Evolutionary conservation across 441 rosid species (phyloP).

Genomic region (Brassica hybrid): DNA sequence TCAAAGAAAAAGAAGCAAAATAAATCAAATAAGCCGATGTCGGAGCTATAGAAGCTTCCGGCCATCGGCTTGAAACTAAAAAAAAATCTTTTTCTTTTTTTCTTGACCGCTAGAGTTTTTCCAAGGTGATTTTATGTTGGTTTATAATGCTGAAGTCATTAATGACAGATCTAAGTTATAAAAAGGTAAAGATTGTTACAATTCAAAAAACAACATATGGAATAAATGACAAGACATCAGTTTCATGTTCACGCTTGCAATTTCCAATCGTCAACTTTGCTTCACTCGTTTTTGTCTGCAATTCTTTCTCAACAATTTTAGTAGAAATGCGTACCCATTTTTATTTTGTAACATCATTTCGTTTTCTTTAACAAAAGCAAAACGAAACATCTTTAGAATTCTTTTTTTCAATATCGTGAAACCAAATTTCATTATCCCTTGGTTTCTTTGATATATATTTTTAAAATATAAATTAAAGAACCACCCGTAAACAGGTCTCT

Average conservation of each 20-base stretch:
- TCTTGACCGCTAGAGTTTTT: too few species aligned
- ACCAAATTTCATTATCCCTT: neutral
- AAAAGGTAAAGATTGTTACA: conserved; percentile 27
- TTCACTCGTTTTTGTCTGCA: conserved; percentile 41
- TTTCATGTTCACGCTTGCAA: conserved; percentile 34
- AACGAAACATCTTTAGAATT: neutral
- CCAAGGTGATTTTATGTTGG: too few species aligned
- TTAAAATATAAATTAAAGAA: too few species aligned
- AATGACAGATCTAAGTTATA: conserved; percentile 2
- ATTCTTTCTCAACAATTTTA: conserved; percentile 9
- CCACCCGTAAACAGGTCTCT: too few species aligned
- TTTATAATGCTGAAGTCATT: too few species aligned
- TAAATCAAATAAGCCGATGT: too few species aligned
- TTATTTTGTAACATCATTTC: neutral
- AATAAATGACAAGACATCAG: conserved; percentile 37
- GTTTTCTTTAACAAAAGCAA: neutral
- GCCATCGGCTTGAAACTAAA: too few species aligned
- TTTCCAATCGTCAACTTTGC: conserved; percentile 39
- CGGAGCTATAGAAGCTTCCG: too few species aligned
- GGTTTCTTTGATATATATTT: neutral
- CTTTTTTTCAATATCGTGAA: neutral
- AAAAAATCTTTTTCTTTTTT: too few species aligned
- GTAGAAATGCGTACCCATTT: neutral
- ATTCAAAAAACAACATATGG: conserved; percentile 1
- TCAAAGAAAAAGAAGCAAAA: too few species aligned